These are phyloP conservation scores for Xylaria grammica DNA, from an alignment of 495 filamentous ascomycete genomes.

Conservation along the genomic window DNA sequence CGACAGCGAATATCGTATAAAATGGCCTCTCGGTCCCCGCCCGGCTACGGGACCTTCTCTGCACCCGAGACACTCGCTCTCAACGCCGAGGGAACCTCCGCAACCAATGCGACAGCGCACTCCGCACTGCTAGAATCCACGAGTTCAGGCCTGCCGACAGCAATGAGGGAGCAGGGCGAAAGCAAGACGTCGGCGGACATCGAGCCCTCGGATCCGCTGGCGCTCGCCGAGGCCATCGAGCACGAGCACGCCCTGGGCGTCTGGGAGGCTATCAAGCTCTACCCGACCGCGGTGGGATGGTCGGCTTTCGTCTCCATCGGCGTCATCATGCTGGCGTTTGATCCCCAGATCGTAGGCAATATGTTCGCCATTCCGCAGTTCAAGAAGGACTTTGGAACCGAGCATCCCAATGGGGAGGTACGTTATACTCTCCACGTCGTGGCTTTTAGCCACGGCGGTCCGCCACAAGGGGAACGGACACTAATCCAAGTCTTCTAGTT, in stretches of 20 bases:
- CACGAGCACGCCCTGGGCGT: slow-evolving; percentile 43
- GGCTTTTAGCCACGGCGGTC: too few relatives aligned
- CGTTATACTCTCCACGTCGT: slow-evolving; percentile 9
- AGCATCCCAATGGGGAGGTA: slow-evolving; percentile 39
- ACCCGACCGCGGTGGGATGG: slow-evolving; percentile 50
- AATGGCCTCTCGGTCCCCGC: slow-evolving; percentile 14
- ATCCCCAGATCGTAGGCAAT: slow-evolving; percentile 50
- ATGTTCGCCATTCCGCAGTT: slow-evolving; percentile 53
- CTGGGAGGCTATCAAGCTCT: slow-evolving; percentile 40
- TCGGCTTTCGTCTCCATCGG: slow-evolving; percentile 50
- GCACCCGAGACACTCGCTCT: neutral
- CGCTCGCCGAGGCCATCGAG: slow-evolving; percentile 40
- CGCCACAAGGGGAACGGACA: neutral
- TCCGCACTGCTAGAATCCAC: neutral
- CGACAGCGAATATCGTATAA: slow-evolving; percentile 11
- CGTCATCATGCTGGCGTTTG: slow-evolving; percentile 53
- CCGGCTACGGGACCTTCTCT: slow-evolving; percentile 22
- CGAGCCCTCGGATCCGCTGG: slow-evolving; percentile 29
- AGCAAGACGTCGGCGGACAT: slow-evolving; percentile 19
- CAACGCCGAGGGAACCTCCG: neutral
- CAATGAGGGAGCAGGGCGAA: slow-evolving; percentile 22
- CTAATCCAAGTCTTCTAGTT: slow-evolving; percentile 30
- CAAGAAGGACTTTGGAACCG: slow-evolving; percentile 48
- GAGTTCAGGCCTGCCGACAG: neutral
- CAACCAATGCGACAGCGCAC: neutral